Percentiles rank a stretch among this genome's conserved stretches.
phyloP scores from a whole-genome alignment of 768 basidiomycete species.

The Trametes gibbosa region DNA sequence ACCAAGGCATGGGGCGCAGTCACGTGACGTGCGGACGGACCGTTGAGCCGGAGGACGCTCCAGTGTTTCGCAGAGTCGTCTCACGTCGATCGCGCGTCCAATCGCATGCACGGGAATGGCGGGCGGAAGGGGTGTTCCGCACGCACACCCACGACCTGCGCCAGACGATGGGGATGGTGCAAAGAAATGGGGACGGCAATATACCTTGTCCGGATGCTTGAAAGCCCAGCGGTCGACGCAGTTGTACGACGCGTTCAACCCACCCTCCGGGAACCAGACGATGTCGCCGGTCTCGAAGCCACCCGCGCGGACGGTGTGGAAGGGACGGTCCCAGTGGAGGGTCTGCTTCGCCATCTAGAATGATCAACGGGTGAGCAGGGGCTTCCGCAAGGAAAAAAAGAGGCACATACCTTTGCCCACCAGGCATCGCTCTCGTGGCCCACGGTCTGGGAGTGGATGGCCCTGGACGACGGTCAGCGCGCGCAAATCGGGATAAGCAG shows the following conservation, averaged over 20 bases:
- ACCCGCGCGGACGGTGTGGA: constrained; percentile 82
- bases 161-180: not conserved
- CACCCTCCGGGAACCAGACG: constrained; percentile 96
- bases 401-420: constrained; percentile 71
- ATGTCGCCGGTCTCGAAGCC: constrained; percentile 84
- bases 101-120: not conserved
- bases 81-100: not conserved
- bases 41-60: too few species aligned
- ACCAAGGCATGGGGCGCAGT: not conserved
- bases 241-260: constrained; percentile 92
- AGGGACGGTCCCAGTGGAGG: constrained; percentile 86
- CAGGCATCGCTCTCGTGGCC: constrained; percentile 78
- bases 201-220: constrained; percentile 77
- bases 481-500: constrained; percentile 22
- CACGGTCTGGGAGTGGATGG: constrained; percentile 65
- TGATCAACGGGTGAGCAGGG: not conserved
- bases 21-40: not conserved
- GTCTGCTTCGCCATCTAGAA: constrained; percentile 66
- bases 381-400: constrained; percentile 2
- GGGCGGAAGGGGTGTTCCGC: constrained; percentile 11
- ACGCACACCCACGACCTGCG: not conserved
- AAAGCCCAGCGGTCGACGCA: constrained; percentile 97
- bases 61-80: not conserved
- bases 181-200: not conserved
- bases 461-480: constrained; percentile 14